Base-by-base conservation (phyloP, 257 asterid species). In the Forsythia viridissima region DNA sequence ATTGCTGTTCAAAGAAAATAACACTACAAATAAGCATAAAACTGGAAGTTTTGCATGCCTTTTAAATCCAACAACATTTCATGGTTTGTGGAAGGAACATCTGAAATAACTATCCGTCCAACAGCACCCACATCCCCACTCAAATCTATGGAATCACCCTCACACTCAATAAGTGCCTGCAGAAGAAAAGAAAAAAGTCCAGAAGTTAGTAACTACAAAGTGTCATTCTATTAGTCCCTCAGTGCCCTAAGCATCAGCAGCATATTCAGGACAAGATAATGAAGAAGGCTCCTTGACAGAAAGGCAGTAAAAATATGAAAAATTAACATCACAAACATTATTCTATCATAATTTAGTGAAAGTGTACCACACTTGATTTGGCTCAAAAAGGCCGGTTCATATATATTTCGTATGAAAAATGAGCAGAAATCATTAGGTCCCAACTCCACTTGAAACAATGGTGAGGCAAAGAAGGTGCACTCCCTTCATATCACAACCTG, bases 101-200 rank as follows among this genome's bases (percentile, higher is more conserved):
- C 90, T 42, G 97, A 86, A 82, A 94, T 84, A 57, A 92, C 81
- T 52, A 92, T 79, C 82, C 97, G 85, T 74, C 98, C 97, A 72
- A 94, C 97, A 80, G 97, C 87, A 80, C 98, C 97, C 82, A 90
- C 80, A 68, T 94, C 98, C 79, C 98, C 98, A 81, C 97, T 94
- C 86, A 94, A 89, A 91, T 94, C 98, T 82, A 92, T 84, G 82
- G 96, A 85, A 77, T 94, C 97, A 38, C 97, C 97, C 63, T 94
- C 98, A 85, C 96, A 92, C 89, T 94, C 97, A 76, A 94, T 91
- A 74, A 94, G 98, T 82, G 94, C 96, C 97, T 92, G 84, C 78
- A 70, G 68, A 79, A 78, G 63, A 42, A 79, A 77, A 78, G 69
- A 42, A 80, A 65, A 48, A 72, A 72, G 70, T 55, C 65, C 43